A percentile compares a stretch with the other conserved stretches of the same genome.
Evolutionary conservation across 768 basidiomycete genomes (phyloP).

Genomic region (Tylopilus cervinicoccineus): DNA sequence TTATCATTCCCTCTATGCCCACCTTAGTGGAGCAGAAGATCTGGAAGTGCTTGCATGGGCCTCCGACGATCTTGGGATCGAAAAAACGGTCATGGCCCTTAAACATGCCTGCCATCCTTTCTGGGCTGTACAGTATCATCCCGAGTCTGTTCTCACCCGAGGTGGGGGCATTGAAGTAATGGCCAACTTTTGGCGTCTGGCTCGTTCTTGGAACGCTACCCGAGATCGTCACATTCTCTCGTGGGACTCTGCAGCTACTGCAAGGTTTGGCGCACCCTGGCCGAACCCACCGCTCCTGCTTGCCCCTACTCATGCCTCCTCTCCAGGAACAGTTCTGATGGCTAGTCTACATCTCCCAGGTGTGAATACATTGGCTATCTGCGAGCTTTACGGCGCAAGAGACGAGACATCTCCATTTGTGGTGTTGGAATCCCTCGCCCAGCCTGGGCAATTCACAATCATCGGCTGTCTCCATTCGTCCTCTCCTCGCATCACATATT

Average conservation of each 20-base stretch:
- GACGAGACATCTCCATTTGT: conserved; percentile 62
- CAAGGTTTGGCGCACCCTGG: conserved; percentile 53
- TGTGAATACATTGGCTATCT: conserved; percentile 44
- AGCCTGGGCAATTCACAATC: conserved; percentile 72
- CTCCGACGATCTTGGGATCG: conserved; percentile 63
- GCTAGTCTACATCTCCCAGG: conserved; percentile 40
- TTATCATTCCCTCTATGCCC: conserved; percentile 75
- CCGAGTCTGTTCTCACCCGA: conserved; percentile 74
- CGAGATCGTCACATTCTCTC: conserved; percentile 35
- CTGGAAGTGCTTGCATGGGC: conserved; percentile 72
- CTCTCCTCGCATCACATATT: conserved; percentile 57
- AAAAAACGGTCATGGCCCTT: conserved; percentile 69
- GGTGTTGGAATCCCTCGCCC: conserved; percentile 71
- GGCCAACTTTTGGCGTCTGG: conserved; percentile 70
- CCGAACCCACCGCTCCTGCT: conserved; percentile 38
- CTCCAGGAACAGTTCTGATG: conserved; percentile 33
- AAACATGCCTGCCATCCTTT: conserved; percentile 64
- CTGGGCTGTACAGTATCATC: conserved; percentile 90
- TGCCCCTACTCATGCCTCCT: conserved; percentile 15
- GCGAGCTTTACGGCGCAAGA: conserved; percentile 57
- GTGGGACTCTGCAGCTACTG: conserved; percentile 39
- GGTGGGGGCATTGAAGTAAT: conserved; percentile 67
- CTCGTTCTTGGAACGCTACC: conserved; percentile 50
- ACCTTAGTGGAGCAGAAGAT: conserved; percentile 41
- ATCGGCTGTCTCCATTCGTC: conserved; percentile 55